Conservation (phyloP, 2,329 filamentous ascomycete species). For the Claviceps africana region DNA sequence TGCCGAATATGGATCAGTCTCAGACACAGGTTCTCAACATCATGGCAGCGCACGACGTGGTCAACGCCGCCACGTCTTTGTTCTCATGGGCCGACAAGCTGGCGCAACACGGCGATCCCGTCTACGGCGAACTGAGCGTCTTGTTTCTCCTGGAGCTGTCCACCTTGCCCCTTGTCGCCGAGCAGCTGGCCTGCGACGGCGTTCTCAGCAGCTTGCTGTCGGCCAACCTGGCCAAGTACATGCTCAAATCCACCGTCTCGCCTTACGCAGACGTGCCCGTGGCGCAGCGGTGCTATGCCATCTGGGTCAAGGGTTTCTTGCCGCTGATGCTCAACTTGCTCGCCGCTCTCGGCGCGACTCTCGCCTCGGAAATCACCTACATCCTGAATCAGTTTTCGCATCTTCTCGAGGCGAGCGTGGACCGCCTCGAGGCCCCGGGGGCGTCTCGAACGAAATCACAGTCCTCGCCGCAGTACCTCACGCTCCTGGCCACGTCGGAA, state of each 20-base stretch:
- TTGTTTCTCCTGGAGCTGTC: constrained; percentile 82
- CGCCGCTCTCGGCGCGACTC: constrained; percentile 62
- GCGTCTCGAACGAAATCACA: constrained; percentile 36
- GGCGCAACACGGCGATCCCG: constrained; percentile 61
- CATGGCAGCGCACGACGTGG: constrained; percentile 55
- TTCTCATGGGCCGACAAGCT: constrained; percentile 91
- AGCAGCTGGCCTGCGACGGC: constrained; percentile 79
- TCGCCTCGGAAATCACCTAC: constrained; percentile 70
- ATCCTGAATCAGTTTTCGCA: constrained; percentile 83
- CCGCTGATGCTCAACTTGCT: constrained; percentile 83
- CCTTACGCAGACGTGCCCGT: constrained; percentile 63
- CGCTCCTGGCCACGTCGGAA: constrained; percentile 60
- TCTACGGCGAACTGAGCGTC: constrained; percentile 87
- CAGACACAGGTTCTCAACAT: constrained; percentile 58
- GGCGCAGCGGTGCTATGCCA: constrained; percentile 62
- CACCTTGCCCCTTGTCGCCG: constrained; percentile 64
- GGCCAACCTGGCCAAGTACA: constrained; percentile 64
- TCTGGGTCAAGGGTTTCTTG: constrained; percentile 81
- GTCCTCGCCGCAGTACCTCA: constrained; percentile 49
- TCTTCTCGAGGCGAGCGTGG: constrained; percentile 58
- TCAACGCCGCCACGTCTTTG: constrained; percentile 70
- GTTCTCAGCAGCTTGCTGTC: constrained; percentile 66
- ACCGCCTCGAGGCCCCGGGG: constrained; percentile 52
- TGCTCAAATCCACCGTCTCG: constrained; percentile 56
- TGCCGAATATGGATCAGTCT: constrained; percentile 61